Evolutionary conservation across 2,329 filamentous ascomycete species (phyloP), one percentile per base, ranked within the genome.

Genomic region (Diplodia mutila): DNA sequence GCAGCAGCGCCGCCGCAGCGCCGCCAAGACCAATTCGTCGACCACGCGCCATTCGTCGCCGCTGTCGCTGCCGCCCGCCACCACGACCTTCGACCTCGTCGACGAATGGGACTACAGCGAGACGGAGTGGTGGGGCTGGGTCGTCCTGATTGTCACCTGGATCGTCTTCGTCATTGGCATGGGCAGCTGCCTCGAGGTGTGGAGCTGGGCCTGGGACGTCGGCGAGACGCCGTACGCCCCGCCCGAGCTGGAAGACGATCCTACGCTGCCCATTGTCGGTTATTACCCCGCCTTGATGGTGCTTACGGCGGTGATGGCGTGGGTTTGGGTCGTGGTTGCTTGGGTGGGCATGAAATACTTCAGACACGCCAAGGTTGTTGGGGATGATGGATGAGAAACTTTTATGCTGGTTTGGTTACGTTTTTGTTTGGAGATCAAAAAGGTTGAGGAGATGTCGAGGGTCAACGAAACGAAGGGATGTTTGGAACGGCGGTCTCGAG

Each of bases 301-400:
- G 68, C 83, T 98, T 72, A 97, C 94, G 3, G 89, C 90, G 57
- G 92, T 99, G 32, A 97, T 99, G 92, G 93, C 94, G 21, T 99
- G 95, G 95, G 93, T 98, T 6, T 99, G 95, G 95, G 95, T 98
- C 21, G 89, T 97, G 14, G 90, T 96, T 68, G 95, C 96, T 12
- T 99, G 95, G 95, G 90, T 98, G 59, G 95, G 95, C 27, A 98
- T 99, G 94, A 99, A 99, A 79, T 98, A 98, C 79, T 99, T 99
- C 77, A 89, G 94, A 73, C 95, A 99, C 83, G 94, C 95, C 39
- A 97, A 97, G 82, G 96, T 98, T 75, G 92, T 85, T 54, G 85
- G 84, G 23, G 86, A 87, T 46, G 86, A 87, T 27, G 48, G 65
- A 14, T 67, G 25, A 66, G 16, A 8, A 14, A 25, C 37, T 6